These are phyloP conservation scores for Didymellaceae sp. DNA, from an alignment of 2,329 filamentous ascomycete genomes.

Conservation along the genomic window DNA sequence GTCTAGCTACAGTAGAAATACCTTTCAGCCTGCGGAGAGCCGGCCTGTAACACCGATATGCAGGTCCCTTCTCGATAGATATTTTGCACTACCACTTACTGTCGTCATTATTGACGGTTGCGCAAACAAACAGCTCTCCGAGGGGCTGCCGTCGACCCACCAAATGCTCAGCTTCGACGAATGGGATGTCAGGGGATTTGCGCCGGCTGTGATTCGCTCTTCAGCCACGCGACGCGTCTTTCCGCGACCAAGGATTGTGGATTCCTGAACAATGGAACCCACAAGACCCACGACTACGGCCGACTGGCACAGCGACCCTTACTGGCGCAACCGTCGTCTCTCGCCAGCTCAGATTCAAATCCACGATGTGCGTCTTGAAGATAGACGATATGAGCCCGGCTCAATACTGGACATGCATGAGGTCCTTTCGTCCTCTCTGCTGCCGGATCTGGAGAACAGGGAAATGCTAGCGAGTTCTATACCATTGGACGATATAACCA, in stretches of 20 bases:
- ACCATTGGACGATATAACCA: slow-evolving; percentile 28
- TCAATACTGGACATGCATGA: slow-evolving; percentile 50
- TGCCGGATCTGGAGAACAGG: slow-evolving; percentile 39
- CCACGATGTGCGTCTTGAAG: slow-evolving; percentile 49
- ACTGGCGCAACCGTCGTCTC: slow-evolving; percentile 49
- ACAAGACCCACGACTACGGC: slow-evolving; percentile 27
- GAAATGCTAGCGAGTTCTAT: slow-evolving; percentile 29
- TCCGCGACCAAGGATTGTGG: neutral
- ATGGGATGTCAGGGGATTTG: neutral
- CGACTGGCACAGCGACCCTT: slow-evolving; percentile 47
- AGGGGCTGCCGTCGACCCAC: slow-evolving; percentile 1
- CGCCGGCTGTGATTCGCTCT: slow-evolving; percentile 8
- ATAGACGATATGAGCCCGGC: slow-evolving; percentile 37
- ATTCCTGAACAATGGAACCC: slow-evolving; percentile 17
- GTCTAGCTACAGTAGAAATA: neutral
- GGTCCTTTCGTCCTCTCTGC: slow-evolving; percentile 41
- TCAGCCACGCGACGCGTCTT: slow-evolving; percentile 2
- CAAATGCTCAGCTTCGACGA: neutral
- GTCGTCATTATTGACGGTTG: slow-evolving; percentile 17
- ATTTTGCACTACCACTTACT: slow-evolving; percentile 13
- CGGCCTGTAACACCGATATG: slow-evolving; percentile 3
- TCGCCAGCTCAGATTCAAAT: slow-evolving; percentile 50
- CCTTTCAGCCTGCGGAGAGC: slow-evolving; percentile 15
- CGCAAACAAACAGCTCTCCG: slow-evolving; percentile 12
- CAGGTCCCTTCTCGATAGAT: neutral